Conservation (phyloP, 306 rosid genomes). For the Gillenia trifoliata region DNA sequence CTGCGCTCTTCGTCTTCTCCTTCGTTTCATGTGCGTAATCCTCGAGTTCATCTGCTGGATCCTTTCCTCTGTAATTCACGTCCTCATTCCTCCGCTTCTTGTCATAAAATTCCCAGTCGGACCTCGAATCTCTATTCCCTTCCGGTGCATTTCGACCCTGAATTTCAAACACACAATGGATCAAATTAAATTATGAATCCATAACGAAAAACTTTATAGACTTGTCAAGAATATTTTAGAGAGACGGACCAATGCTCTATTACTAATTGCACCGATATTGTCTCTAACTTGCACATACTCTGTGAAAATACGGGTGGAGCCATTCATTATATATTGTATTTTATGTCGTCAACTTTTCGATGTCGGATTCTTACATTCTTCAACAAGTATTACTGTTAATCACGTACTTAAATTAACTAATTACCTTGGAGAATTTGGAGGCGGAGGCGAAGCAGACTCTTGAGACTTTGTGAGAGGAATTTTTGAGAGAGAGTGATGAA, state of each 20-base stretch:
- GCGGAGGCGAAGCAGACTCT: slow-evolving; percentile 43
- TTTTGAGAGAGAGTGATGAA: slow-evolving; percentile 29
- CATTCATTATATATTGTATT: no score
- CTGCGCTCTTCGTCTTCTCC: slow-evolving; percentile 15
- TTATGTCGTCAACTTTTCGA: no score
- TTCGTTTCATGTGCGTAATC: slow-evolving; percentile 6
- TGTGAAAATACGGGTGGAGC: no score
- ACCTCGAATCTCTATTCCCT: slow-evolving; percentile 22
- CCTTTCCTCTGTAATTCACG: background rate
- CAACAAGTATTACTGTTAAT: background rate
- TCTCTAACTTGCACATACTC: no score
- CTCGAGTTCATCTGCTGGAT: slow-evolving; percentile 3
- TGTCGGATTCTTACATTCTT: no score
- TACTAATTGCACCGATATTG: no score
- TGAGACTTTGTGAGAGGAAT: slow-evolving; percentile 31
- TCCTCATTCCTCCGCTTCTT: slow-evolving; percentile 22
- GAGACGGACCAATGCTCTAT: no score
- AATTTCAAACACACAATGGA: background rate
- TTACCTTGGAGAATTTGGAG: slow-evolving; percentile 46
- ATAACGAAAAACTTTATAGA: background rate
- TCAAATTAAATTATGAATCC: background rate
- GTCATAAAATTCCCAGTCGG: slow-evolving; percentile 1
- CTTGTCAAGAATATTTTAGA: no score
- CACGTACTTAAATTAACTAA: background rate
- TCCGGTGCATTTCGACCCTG: slow-evolving; percentile 44